Evolutionary conservation across 2,329 filamentous ascomycete species (phyloP).

Genomic region (Xylariaceae sp.): DNA sequence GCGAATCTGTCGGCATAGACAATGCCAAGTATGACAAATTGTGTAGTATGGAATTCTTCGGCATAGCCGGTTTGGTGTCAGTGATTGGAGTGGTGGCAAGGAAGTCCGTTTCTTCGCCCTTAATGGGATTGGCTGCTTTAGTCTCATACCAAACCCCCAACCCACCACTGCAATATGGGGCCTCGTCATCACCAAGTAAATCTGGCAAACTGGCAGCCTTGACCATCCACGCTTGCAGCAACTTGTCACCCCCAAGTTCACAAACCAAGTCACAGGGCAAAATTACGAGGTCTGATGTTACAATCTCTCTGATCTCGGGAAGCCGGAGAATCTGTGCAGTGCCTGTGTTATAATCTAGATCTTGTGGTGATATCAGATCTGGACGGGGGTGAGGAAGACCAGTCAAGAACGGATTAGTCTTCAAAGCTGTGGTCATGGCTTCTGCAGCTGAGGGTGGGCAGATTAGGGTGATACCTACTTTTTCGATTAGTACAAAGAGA

Average conservation of each 20-base stretch:
- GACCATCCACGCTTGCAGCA: slow-evolving; percentile 93
- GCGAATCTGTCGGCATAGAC: slow-evolving; percentile 84
- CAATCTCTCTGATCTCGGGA: slow-evolving; percentile 77
- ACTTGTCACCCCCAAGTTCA: slow-evolving; percentile 80
- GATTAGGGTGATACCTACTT: slow-evolving; percentile 66
- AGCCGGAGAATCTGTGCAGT: slow-evolving; percentile 88
- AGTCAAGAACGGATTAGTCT: slow-evolving; percentile 79
- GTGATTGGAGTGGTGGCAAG: slow-evolving; percentile 76
- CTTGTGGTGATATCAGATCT: slow-evolving; percentile 76
- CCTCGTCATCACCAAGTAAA: slow-evolving; percentile 56
- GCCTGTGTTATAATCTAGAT: slow-evolving; percentile 81
- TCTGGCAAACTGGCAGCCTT: slow-evolving; percentile 73
- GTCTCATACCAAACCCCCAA: slow-evolving; percentile 92
- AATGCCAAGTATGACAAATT: slow-evolving; percentile 81
- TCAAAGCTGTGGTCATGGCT: slow-evolving; percentile 72
- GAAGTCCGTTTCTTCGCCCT: slow-evolving; percentile 93
- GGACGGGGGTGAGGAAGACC: slow-evolving; percentile 74
- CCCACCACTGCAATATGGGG: slow-evolving; percentile 69
- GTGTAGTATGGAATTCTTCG: slow-evolving; percentile 68
- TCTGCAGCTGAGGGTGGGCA: slow-evolving; percentile 68
- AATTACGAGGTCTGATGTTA: slow-evolving; percentile 87
- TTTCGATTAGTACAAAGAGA: slow-evolving; percentile 15
- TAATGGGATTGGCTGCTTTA: slow-evolving; percentile 74
- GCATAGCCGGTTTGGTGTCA: slow-evolving; percentile 60
- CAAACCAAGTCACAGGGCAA: slow-evolving; percentile 94